These are phyloP conservation scores for Cnidoscolus chayamansa DNA, from an alignment of 441 rosid genomes.

Conservation along the genomic window DNA sequence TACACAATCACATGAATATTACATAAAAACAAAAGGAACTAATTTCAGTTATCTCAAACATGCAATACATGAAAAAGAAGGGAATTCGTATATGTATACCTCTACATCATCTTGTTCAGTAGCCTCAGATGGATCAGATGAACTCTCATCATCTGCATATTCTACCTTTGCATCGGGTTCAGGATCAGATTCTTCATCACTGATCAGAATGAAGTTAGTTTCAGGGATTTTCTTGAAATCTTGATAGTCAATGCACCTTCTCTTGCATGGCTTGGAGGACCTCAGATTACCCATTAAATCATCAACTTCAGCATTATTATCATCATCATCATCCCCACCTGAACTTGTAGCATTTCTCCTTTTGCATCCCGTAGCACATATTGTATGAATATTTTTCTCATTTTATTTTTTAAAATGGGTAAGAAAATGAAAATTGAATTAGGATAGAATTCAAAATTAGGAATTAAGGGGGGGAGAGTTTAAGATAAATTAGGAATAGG, in stretches of 20 bases:
- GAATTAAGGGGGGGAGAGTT: no score
- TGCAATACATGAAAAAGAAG: not conserved
- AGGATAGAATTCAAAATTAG: no score
- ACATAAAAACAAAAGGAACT: constrained; percentile 9
- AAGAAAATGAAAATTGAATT: no score
- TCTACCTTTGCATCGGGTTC: constrained; percentile 21
- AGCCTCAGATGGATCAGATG: constrained; percentile 44
- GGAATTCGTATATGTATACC: constrained; percentile 17
- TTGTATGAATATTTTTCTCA: no score
- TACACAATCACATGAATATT: constrained; percentile 8
- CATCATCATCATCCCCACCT: not conserved
- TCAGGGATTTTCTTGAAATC: not conserved
- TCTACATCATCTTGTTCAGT: constrained; percentile 5
- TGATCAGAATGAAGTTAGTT: not conserved
- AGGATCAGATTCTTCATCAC: constrained; percentile 5
- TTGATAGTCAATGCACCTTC: constrained; percentile 20
- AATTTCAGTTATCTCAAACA: not conserved
- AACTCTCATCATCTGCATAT: constrained; percentile 31
- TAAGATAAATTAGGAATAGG: no score
- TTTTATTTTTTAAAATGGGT: no score
- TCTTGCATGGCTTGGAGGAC: constrained; percentile 30
- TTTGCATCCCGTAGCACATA: no score
- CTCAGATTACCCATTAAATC: constrained; percentile 12
- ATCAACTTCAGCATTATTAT: not conserved
- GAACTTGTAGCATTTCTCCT: no score